Evolutionary conservation across 2,329 filamentous ascomycete species (phyloP).

Genomic region (Fusarium sterilihyphosum): DNA sequence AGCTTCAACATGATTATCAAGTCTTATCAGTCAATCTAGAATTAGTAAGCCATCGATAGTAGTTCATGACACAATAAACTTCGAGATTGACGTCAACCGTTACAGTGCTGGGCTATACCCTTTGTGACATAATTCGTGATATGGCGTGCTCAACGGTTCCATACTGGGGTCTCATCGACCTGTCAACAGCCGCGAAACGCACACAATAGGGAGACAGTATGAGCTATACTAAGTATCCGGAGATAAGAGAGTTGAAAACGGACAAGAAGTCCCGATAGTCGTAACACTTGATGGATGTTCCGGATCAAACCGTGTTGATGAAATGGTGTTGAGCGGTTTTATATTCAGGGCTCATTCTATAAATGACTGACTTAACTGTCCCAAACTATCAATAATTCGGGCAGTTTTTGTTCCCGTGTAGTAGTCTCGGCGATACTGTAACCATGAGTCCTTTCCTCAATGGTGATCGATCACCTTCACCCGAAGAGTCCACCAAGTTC

Average conservation of each 20-base stretch:
- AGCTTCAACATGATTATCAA: rapidly evolving
- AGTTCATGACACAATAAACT: background rate
- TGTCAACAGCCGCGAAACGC: constrained; percentile 7
- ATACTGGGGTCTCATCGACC: constrained; percentile 4
- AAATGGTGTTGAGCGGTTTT: background rate
- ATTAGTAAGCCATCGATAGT: background rate
- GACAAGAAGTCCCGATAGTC: background rate
- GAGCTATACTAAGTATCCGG: background rate
- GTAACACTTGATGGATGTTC: background rate
- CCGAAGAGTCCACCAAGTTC: background rate
- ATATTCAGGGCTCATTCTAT: rapidly evolving
- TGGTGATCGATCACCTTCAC: constrained; percentile 3
- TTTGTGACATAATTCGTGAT: constrained; percentile 34
- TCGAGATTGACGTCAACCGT: constrained; percentile 5
- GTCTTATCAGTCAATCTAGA: rapidly evolving
- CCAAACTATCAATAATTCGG: rapidly evolving
- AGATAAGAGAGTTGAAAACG: background rate
- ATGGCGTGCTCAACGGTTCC: constrained; percentile 37
- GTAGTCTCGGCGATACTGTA: rapidly evolving
- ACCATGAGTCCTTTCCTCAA: constrained; percentile 22
- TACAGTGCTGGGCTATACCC: constrained; percentile 2
- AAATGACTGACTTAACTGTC: rapidly evolving
- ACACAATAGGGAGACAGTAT: constrained; percentile 21
- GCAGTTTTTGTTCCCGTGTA: rapidly evolving
- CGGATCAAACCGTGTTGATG: background rate